Evolutionary conservation across 2,329 filamentous ascomycete genomes (phyloP).

Genomic region (Aspergillus sp.): DNA sequence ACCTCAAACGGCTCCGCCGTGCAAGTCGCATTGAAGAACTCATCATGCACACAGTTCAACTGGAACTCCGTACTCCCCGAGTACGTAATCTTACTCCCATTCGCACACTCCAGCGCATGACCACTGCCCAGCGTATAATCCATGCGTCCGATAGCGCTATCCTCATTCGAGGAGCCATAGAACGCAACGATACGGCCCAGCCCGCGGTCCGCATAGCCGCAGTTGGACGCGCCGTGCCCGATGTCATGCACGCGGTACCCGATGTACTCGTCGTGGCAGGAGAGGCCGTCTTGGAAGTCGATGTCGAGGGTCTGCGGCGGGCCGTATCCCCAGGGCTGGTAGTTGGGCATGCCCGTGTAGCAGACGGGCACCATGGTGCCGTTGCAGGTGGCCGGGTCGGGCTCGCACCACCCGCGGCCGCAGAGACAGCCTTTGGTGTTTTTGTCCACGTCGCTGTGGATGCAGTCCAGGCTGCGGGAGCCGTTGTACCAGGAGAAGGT

Average conservation of each 20-base stretch:
- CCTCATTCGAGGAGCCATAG: slow-evolving; percentile 23
- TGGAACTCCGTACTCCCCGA: slow-evolving; percentile 23
- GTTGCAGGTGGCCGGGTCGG: slow-evolving; percentile 22
- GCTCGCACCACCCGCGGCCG: slow-evolving; percentile 20
- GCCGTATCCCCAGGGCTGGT: slow-evolving; percentile 29
- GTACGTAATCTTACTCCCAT: slow-evolving; percentile 27
- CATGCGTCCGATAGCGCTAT: slow-evolving; percentile 15
- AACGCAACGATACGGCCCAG: slow-evolving; percentile 25
- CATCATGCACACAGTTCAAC: slow-evolving; percentile 23
- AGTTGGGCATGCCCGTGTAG: slow-evolving; percentile 29
- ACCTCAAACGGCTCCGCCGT: slow-evolving; percentile 23
- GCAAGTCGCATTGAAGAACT: slow-evolving; percentile 27
- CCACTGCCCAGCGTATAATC: slow-evolving; percentile 25
- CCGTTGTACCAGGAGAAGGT: slow-evolving; percentile 19
- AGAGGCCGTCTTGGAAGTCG: slow-evolving; percentile 22
- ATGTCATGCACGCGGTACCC: slow-evolving; percentile 30
- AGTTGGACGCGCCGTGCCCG: slow-evolving; percentile 24
- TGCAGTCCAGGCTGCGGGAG: slow-evolving; percentile 19
- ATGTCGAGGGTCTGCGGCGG: slow-evolving; percentile 24
- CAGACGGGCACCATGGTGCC: slow-evolving; percentile 23
- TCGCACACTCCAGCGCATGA: slow-evolving; percentile 24
- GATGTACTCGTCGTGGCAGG: slow-evolving; percentile 27
- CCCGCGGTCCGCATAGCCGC: slow-evolving; percentile 25
- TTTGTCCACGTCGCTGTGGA: slow-evolving; percentile 20
- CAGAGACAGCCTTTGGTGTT: slow-evolving; percentile 24